These are phyloP conservation scores for Plasmodium vivax DNA, from an alignment of 169 alveolate genomes.

Conservation along the genomic window DNA sequence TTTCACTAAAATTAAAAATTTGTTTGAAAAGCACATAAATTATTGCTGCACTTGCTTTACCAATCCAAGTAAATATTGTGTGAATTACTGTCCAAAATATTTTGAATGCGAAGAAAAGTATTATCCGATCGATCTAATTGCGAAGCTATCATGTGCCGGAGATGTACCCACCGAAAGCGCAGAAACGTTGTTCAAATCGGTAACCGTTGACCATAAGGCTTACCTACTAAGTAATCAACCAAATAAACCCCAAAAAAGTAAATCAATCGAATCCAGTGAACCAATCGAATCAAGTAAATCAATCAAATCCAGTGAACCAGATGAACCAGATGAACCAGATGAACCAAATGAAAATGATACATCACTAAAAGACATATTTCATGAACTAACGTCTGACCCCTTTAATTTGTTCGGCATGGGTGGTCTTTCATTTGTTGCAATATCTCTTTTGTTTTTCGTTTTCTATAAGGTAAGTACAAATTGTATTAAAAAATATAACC, in stretches of 20 bases:
- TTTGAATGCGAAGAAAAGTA: neutral
- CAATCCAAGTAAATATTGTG: neutral
- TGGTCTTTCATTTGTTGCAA: neutral
- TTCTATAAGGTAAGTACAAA: no score
- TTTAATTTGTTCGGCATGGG: neutral
- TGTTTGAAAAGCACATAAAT: neutral
- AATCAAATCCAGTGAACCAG: no score
- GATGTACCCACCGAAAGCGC: neutral
- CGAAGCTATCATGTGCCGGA: neutral
- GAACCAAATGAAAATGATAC: no score
- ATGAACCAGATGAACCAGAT: no score
- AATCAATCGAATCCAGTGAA: neutral
- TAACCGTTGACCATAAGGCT: neutral
- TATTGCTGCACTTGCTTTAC: neutral
- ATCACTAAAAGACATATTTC: neutral
- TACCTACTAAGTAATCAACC: neutral
- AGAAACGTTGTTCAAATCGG: neutral
- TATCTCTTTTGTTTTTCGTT: neutral
- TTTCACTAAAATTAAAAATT: neutral
- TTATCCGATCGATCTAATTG: neutral
- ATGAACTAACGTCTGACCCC: neutral
- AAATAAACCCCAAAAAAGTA: neutral
- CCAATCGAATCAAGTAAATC: neutral
- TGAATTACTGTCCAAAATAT: neutral
- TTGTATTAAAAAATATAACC: neutral